Conservation (phyloP, 495 filamentous ascomycete genomes). For the Viridothelium virens region DNA sequence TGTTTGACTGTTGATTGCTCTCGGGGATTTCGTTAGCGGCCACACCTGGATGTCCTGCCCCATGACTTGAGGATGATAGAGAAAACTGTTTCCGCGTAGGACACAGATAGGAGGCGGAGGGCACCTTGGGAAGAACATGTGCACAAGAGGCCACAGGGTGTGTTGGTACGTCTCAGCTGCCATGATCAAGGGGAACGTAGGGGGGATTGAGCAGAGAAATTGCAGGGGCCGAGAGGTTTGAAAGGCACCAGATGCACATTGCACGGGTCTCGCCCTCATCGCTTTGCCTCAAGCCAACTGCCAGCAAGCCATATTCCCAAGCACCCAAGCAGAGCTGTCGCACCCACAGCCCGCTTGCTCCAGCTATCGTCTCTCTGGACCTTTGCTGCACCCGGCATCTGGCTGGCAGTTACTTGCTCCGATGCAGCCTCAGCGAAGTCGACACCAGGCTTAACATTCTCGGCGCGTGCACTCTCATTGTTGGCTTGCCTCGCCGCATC, state of each 20-base stretch:
- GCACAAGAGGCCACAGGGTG: too few species aligned
- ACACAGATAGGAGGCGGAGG: too few species aligned
- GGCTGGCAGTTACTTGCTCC: not conserved
- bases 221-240: not conserved
- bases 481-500: not conserved
- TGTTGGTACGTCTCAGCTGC: not conserved
- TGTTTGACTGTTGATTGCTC: slow-evolving; percentile 8
- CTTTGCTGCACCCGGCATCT: slow-evolving; percentile 3
- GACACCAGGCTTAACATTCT: not conserved
- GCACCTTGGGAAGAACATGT: too few species aligned
- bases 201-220: too few species aligned
- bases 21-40: slow-evolving; percentile 8
- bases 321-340: not conserved
- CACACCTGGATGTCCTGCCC: not conserved
- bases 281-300: not conserved
- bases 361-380: not conserved
- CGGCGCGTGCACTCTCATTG: not conserved
- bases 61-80: not conserved
- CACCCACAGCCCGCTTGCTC: slow-evolving; percentile 1
- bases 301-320: slow-evolving; percentile 7
- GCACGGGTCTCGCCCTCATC: not conserved
- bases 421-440: not conserved
- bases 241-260: not conserved
- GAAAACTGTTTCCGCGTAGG: too few species aligned
- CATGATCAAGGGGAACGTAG: too few species aligned